A percentile compares a stretch with the other conserved stretches of the same genome.
Evolutionary conservation across 2,329 filamentous ascomycete species (phyloP).

Genomic region (Colletotrichum lindemuthianum): DNA sequence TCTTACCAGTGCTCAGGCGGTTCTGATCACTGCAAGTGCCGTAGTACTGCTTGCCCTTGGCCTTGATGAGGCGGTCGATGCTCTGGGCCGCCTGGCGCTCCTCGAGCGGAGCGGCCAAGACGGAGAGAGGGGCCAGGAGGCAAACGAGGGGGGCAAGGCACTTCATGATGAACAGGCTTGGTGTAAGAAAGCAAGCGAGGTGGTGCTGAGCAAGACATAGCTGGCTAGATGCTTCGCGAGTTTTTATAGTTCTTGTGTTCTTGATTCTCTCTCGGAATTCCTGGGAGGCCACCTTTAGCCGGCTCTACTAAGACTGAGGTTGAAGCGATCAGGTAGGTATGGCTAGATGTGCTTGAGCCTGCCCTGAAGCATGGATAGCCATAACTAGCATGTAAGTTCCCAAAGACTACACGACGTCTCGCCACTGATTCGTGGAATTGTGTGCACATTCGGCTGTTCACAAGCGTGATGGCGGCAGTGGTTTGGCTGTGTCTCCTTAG

Average conservation of each 20-base stretch:
- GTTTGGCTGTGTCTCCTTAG: background rate
- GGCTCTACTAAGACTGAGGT: too few species aligned
- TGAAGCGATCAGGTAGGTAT: too few species aligned
- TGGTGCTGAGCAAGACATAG: background rate
- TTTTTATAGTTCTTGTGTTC: too few species aligned
- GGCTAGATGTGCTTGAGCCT: too few species aligned
- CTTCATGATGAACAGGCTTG: constrained; percentile 31
- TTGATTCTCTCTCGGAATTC: too few species aligned
- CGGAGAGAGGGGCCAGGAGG: constrained; percentile 50
- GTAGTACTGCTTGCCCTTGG: constrained; percentile 73
- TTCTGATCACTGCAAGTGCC: constrained; percentile 67
- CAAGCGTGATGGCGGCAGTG: too few species aligned
- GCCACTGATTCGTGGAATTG: too few species aligned
- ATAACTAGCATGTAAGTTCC: too few species aligned
- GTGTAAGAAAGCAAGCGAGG: background rate
- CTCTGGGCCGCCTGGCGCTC: constrained; percentile 55
- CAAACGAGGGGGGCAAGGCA: constrained; percentile 43
- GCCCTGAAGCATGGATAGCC: too few species aligned
- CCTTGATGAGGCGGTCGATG: constrained; percentile 66
- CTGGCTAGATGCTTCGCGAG: background rate
- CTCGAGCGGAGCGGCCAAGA: constrained; percentile 45
- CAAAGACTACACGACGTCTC: too few species aligned
- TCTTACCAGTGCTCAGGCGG: constrained; percentile 59
- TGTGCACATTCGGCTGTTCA: too few species aligned
- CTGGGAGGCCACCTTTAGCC: too few species aligned